These are phyloP conservation scores for Plantago elongata DNA, from an alignment of 257 asterid species.

Conservation along the genomic window DNA sequence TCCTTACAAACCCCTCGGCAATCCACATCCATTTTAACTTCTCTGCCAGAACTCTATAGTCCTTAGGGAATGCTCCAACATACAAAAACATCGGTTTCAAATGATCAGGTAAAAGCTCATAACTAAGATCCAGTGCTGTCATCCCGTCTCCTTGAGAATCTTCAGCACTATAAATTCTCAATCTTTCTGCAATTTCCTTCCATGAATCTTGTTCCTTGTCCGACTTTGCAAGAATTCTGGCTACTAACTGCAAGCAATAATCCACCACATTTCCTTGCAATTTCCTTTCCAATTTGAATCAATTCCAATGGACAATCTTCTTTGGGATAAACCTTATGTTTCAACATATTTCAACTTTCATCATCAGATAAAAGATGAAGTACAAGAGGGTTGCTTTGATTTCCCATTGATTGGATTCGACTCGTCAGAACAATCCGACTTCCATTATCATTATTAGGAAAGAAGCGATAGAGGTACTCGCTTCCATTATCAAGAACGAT, in stretches of 20 bases:
- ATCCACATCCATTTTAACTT: too few species aligned
- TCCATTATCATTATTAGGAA: constrained; percentile 6
- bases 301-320: neutral
- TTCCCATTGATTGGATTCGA: neutral
- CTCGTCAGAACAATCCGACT: constrained; percentile 16
- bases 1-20: too few species aligned
- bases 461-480: neutral
- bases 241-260: neutral
- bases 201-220: neutral
- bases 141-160: neutral
- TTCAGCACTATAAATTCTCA: neutral
- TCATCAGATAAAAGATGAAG: constrained; percentile 4
- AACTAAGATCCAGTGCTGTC: constrained; percentile 4
- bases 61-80: too few species aligned
- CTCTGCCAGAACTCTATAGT: too few species aligned
- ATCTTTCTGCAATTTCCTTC: neutral
- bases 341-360: constrained; percentile 17
- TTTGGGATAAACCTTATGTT: constrained; percentile 9
- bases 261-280: constrained; percentile 9
- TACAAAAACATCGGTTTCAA: too few species aligned
- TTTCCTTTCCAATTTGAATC: neutral
- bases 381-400: neutral
- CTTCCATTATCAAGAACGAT: neutral
- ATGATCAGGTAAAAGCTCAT: neutral
- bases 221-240: neutral